Evolutionary conservation across 1,139 yeast genomes (phyloP).

Genomic region (Yamadazyma songkhlaensis): DNA sequence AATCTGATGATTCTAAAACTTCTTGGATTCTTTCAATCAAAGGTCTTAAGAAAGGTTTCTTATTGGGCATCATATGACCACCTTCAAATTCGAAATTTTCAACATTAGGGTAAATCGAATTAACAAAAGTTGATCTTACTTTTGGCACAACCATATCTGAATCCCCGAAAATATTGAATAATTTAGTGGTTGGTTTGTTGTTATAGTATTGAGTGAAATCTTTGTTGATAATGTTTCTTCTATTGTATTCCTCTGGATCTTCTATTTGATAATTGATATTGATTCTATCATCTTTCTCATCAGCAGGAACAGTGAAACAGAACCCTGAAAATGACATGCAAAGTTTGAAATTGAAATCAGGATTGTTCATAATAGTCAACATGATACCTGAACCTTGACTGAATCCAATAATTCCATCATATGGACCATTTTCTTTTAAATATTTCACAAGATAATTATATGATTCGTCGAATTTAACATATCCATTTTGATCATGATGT

Average conservation of each 20-base stretch:
- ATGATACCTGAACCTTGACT: slow-evolving; percentile 93
- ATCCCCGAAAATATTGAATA: slow-evolving; percentile 30
- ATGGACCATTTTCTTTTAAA: slow-evolving; percentile 75
- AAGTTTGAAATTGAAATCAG: slow-evolving; percentile 38
- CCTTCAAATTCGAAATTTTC: slow-evolving; percentile 29
- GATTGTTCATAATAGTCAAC: slow-evolving; percentile 39
- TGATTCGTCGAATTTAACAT: slow-evolving; percentile 31
- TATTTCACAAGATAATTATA: slow-evolving; percentile 47
- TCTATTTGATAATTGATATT: slow-evolving; percentile 19
- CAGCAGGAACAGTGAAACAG: slow-evolving; percentile 45
- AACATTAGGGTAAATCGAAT: slow-evolving; percentile 18
- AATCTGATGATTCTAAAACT: slow-evolving; percentile 3
- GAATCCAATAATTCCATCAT: slow-evolving; percentile 84
- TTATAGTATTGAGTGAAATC: slow-evolving; percentile 19
- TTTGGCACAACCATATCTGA: slow-evolving; percentile 35
- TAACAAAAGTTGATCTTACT: slow-evolving; percentile 26
- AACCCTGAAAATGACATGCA: slow-evolving; percentile 55
- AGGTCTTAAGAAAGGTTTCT: slow-evolving; percentile 25
- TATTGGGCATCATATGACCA: slow-evolving; percentile 38
- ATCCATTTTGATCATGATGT: slow-evolving; percentile 19
- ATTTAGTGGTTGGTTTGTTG: slow-evolving; percentile 11
- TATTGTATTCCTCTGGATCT: slow-evolving; percentile 20
- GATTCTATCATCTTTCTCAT: slow-evolving; percentile 15
- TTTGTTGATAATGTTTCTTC: slow-evolving; percentile 17
- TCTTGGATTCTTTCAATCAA: slow-evolving; percentile 23